Base-by-base conservation (phyloP, 164 flowering plant species). In the Umbellularia californica region DNA sequence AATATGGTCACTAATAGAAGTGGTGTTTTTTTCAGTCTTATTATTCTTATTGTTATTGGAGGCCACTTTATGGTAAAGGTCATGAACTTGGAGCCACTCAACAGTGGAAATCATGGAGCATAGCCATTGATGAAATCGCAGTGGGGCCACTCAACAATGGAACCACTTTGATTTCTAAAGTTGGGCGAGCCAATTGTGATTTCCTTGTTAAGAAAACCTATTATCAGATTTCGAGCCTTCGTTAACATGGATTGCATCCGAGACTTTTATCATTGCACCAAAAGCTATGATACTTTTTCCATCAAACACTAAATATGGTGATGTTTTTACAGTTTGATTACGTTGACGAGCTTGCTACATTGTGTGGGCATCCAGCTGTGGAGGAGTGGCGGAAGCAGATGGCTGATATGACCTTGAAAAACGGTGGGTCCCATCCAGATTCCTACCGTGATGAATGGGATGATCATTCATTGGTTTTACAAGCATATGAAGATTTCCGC, bases 351-450 rank as follows among this genome's bases (percentile, higher is more conserved):
- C 86, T 92, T 70, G 92, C 89, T 27, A 82, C 71, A 3, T 74
- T 83, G 77, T 81, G 87, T 28, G 90, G 89, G 13, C 70, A 64
- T 70, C 79, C 84, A 35, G 80, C 78, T 2, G 0, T 75, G 9
- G 94, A 92, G 69, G 85, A 84, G 73, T 92, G 95, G 97, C 88
- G 91, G 76, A 80, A 83, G 80, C 74, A 82, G 73, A 90, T 93
- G 89, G 85, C 78, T 70, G 4, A 1, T 5, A 82, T 79, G 22
- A 69, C 71, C 35, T 7, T 62, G 13, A 81, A 73, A 73, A 87
- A 74, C 15, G 85, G 41, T 65, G 52, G 12, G 13, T 30, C 24
- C 2, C 78, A 66, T 27, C 87, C 89, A 5, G 90, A 84, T 30
- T 81, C 83, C 11, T 94, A 84, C 68, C 89, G 97, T 0, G 95